phyloP scores from a whole-genome alignment of 164 flowering plant species.

The Annona squamosa region DNA sequence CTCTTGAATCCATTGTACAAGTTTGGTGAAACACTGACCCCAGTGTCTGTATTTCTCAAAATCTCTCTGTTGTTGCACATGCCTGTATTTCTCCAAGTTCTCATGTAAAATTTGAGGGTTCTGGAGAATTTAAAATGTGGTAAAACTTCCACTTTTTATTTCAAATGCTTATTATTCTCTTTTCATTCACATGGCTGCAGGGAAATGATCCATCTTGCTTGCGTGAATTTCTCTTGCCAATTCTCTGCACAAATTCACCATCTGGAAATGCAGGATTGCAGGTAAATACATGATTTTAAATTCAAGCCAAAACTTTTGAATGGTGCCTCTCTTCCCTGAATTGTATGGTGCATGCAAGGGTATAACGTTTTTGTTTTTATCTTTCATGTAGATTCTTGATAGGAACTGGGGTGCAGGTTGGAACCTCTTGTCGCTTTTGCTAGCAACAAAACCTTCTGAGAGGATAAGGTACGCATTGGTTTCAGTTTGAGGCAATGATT shows the following conservation, averaged over 20 bases:
- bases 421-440: constrained; percentile 79
- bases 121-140: neutral
- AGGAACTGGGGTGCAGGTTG: constrained; percentile 98
- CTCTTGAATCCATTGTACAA: too few relatives aligned
- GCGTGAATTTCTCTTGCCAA: constrained; percentile 77
- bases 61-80: too few relatives aligned
- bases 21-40: too few relatives aligned
- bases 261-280: constrained; percentile 77
- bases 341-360: neutral
- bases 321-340: neutral
- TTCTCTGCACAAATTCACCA: constrained; percentile 46
- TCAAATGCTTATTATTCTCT: neutral
- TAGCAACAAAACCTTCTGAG: constrained; percentile 66
- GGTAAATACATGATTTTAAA: constrained; percentile 32
- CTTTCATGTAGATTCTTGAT: constrained; percentile 74
- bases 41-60: too few relatives aligned
- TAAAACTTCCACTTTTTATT: neutral
- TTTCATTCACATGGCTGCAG: constrained; percentile 27
- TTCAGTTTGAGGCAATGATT: neutral
- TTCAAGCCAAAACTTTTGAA: neutral
- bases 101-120: neutral
- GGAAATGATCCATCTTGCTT: constrained; percentile 92
- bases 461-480: constrained; percentile 59
- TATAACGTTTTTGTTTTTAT: neutral
- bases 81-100: neutral